Percentiles rank a stretch among this genome's conserved stretches.
Evolutionary conservation across 1,139 yeast genomes (phyloP).

Genomic region (Geotrichum reessii): DNA sequence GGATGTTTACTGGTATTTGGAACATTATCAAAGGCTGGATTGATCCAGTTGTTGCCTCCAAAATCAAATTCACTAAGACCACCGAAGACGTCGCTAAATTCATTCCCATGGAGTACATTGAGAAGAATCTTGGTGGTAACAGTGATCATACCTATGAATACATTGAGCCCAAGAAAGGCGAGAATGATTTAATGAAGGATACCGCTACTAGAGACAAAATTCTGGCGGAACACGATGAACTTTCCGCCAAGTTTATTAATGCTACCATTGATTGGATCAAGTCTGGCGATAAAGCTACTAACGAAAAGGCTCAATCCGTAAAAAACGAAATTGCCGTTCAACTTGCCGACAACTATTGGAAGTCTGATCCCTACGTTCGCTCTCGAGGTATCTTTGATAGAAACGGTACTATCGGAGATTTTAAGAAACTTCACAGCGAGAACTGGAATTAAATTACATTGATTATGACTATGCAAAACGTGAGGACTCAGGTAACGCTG

Average conservation of each 20-base stretch:
- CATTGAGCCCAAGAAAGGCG: conserved; percentile 49
- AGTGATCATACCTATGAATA: conserved; percentile 52
- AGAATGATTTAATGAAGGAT: conserved; percentile 43
- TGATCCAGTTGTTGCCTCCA: conserved; percentile 82
- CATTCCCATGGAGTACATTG: conserved; percentile 51
- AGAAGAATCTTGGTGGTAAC: conserved; percentile 61
- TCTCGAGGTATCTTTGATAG: conserved; percentile 65
- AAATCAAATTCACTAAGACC: conserved; percentile 65
- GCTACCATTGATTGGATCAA: conserved; percentile 67
- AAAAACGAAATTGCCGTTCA: conserved; percentile 48
- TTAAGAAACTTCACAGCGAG: conserved; percentile 8
- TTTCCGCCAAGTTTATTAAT: conserved; percentile 47
- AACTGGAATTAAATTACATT: conserved; percentile 20
- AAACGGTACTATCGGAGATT: conserved; percentile 38
- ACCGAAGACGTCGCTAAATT: conserved; percentile 53
- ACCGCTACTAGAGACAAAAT: conserved; percentile 40
- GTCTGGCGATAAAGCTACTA: conserved; percentile 40
- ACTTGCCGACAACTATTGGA: conserved; percentile 52
- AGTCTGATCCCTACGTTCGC: conserved; percentile 67
- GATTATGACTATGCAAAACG: conserved; percentile 20
- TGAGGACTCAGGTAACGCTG: conserved; percentile 18
- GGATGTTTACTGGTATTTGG: conserved; percentile 87
- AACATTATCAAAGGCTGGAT: conserved; percentile 76
- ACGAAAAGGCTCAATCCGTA: conserved; percentile 41
- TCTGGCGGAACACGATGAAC: conserved; percentile 43